phyloP scores from a whole-genome alignment of 106 monocot genomes.

The Dendrobium officinale region DNA sequence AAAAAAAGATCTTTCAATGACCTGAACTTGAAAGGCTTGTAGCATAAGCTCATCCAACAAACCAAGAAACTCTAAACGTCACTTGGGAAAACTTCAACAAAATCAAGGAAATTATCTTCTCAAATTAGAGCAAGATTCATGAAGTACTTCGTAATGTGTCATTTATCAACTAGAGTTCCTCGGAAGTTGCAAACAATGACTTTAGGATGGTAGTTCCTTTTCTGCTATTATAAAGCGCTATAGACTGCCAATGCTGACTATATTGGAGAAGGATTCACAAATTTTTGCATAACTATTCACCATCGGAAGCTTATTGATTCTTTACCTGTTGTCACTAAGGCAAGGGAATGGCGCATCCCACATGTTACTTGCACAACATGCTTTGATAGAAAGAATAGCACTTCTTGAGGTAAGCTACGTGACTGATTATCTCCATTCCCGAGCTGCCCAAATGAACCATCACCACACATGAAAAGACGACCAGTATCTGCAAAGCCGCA shows the following conservation, averaged over 20 bases:
- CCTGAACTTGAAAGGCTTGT: background rate
- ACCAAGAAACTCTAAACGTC: background rate
- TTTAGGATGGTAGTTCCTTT: background rate
- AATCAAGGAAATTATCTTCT: background rate
- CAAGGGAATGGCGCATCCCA: slow-evolving; percentile 76
- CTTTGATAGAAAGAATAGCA: slow-evolving; percentile 34
- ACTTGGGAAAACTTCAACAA: background rate
- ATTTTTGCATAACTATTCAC: background rate
- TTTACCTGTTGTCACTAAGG: slow-evolving; percentile 45
- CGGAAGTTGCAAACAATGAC: background rate
- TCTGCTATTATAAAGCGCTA: background rate
- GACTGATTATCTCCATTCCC: slow-evolving; percentile 52
- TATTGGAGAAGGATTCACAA: background rate
- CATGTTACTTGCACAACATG: slow-evolving; percentile 58
- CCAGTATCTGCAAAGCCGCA: slow-evolving; percentile 36
- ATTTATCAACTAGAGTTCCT: background rate
- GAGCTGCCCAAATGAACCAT: slow-evolving; percentile 83
- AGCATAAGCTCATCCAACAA: background rate
- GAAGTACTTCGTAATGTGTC: background rate
- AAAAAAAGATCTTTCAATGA: background rate
- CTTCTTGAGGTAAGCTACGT: slow-evolving; percentile 37
- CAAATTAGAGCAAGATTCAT: background rate
- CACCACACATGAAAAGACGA: slow-evolving; percentile 61
- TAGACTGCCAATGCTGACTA: background rate
- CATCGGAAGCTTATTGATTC: background rate